Evolutionary conservation across 164 flowering plant genomes (phyloP), one percentile per base, ranked within the genome.

Genomic region (Liquidambar formosana): DNA sequence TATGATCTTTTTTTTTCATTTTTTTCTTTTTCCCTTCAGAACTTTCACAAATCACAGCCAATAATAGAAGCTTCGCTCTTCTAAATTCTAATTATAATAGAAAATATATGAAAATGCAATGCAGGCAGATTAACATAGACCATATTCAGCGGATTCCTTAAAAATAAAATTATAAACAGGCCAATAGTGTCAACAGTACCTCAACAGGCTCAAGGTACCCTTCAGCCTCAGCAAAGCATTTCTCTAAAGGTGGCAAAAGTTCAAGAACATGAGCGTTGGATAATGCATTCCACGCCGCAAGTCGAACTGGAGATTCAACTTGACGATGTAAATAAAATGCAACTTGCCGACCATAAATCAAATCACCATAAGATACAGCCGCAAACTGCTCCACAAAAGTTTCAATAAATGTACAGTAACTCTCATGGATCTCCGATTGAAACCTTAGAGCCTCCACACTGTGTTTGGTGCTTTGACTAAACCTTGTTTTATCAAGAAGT

Each of bases 291-390:
- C 95, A 93, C 46, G 93, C 75, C 69, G 95, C 86, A 76, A 93
- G 86, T 53, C 97, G 81, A 1, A 86, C 82, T 56, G 92, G 76
- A 69, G 80, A 71, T 75, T 93, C 99, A 69, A 86, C 88, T 57
- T 76, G 63, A 21, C 84, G 81, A 67, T 87, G 91, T 23, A 96
- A 75, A 80, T 93, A 96, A 19, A 91, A 45, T n/a, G 91, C 85
- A 74, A 93, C 78, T 85, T 96, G 98, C 45, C 98, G 87, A 22
- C 95, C 96, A 81, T 80, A 96, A 56, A 87, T 26, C 70, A 80
- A 19, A 81, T 96, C 92, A 65, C 99, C 98, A 84, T 90, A 96
- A 13, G 99, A 96, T 60, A 79, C 71, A 53, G 98, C 90, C 82
- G 89, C 81, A 75, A 84, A 93, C 65, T 93, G 96, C 77, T 90